Evolutionary conservation across 345 rosid species (phyloP).

Genomic region (Corchorus capsularis): DNA sequence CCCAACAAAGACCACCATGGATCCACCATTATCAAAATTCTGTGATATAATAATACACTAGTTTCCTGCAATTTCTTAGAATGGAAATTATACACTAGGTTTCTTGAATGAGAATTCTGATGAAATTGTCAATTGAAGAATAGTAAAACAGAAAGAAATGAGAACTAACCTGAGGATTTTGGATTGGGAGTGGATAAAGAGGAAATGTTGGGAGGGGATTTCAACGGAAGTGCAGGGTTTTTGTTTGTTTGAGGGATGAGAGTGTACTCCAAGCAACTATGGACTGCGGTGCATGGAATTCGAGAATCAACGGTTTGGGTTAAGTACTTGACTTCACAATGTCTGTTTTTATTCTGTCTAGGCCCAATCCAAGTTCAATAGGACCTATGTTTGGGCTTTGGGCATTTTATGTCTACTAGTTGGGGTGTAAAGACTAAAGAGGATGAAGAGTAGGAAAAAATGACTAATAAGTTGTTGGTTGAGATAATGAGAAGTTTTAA

Average conservation of each 20-base stretch:
- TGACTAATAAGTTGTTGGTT: no score
- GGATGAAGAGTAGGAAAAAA: no score
- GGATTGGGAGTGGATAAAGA: neutral
- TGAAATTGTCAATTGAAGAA: no score
- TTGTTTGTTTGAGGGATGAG: neutral
- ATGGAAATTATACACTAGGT: neutral
- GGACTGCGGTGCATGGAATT: neutral
- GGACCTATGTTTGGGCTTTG: no score
- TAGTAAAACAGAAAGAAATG: neutral
- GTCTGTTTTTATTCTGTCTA: no score
- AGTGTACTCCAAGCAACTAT: neutral
- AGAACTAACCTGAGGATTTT: neutral
- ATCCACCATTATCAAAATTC: constrained; percentile 41
- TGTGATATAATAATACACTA: neutral
- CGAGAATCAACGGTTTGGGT: neutral
- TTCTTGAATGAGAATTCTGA: neutral
- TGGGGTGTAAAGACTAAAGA: no score
- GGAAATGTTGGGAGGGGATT: neutral
- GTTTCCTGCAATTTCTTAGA: neutral
- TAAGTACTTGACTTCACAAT: no score
- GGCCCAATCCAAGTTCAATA: no score
- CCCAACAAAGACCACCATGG: constrained; percentile 64
- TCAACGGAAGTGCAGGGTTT: neutral
- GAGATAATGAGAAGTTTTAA: no score
- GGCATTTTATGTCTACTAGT: no score